These are phyloP conservation scores for Eimeria sp. DNA, from an alignment of 169 alveolate genomes.

Conservation along the genomic window DNA sequence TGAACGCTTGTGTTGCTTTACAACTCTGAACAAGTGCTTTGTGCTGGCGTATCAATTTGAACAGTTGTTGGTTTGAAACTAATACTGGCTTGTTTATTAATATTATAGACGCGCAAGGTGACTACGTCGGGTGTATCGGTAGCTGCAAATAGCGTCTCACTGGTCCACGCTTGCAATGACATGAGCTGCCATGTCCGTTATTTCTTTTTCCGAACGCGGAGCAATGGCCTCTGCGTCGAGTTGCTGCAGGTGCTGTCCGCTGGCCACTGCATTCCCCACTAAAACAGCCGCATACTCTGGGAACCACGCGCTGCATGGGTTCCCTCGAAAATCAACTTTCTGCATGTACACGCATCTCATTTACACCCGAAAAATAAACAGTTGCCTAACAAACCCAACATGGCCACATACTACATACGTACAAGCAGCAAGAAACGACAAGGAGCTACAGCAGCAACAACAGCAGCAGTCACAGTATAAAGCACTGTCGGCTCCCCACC, in stretches of 20 bases:
- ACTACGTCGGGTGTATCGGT: not conserved
- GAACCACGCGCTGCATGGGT: slow-evolving; percentile 51
- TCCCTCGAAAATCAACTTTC: slow-evolving; percentile 59
- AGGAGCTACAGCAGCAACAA: not conserved
- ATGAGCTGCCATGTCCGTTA: not conserved
- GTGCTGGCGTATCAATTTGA: too few relatives aligned
- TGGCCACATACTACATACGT: not conserved
- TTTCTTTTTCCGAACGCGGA: not conserved
- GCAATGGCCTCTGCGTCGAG: slow-evolving; percentile 49
- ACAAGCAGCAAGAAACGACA: not conserved
- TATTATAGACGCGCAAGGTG: too few relatives aligned
- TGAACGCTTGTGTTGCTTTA: too few relatives aligned
- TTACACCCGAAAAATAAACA: not conserved
- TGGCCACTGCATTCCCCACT: not conserved
- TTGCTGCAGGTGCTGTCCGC: slow-evolving; percentile 43
- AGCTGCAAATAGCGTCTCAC: not conserved
- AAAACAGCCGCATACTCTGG: slow-evolving; percentile 73
- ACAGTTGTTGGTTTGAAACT: too few relatives aligned
- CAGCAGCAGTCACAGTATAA: slow-evolving; percentile 10
- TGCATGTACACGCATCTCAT: slow-evolving; percentile 25
- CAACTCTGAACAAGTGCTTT: too few relatives aligned
- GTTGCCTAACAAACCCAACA: not conserved
- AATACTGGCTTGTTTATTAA: too few relatives aligned
- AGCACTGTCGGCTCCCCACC: not conserved
- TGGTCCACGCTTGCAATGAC: not conserved